Percentiles rank a stretch among this genome's conserved stretches.
phyloP scores from a whole-genome alignment of 1,284 basidiomycete species.

The Irpex sp. region DNA sequence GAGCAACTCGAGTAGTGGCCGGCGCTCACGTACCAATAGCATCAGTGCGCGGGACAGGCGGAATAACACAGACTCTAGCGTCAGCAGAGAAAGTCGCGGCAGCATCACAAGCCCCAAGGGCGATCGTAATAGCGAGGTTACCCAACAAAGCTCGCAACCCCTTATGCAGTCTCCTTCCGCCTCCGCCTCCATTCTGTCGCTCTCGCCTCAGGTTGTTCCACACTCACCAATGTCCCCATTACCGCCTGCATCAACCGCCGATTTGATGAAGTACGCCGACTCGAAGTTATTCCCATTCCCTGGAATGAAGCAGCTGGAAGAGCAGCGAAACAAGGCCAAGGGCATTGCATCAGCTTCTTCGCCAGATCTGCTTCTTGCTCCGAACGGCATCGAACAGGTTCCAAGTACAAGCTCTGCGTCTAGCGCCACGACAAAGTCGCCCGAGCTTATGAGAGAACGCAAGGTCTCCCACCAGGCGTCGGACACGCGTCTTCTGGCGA shows the following conservation, averaged over 20 bases:
- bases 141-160: constrained; percentile 37
- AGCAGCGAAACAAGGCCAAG: constrained; percentile 58
- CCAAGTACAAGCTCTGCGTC: constrained; percentile 44
- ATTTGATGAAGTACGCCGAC: constrained; percentile 62
- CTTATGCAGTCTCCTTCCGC: constrained; percentile 59
- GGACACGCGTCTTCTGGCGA: constrained; percentile 57
- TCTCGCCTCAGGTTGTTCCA: constrained; percentile 48
- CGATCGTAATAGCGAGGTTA: constrained; percentile 33
- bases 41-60: constrained; percentile 60
- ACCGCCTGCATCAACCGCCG: constrained; percentile 60
- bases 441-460: constrained; percentile 51
- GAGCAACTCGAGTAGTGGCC: constrained; percentile 58
- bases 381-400: constrained; percentile 39
- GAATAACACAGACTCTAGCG: constrained; percentile 65
- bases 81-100: constrained; percentile 72
- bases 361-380: constrained; percentile 53
- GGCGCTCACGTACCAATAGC: constrained; percentile 76
- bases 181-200: constrained; percentile 60
- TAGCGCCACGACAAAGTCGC: constrained; percentile 48
- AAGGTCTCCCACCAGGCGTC: constrained; percentile 67
- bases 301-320: constrained; percentile 74
- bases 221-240: constrained; percentile 56
- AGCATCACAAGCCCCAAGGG: constrained; percentile 57
- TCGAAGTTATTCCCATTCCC: constrained; percentile 89
- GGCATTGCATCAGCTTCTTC: constrained; percentile 56